These are phyloP conservation scores for Calonectria crousiana DNA, from an alignment of 2,329 filamentous ascomycete genomes.

Conservation along the genomic window DNA sequence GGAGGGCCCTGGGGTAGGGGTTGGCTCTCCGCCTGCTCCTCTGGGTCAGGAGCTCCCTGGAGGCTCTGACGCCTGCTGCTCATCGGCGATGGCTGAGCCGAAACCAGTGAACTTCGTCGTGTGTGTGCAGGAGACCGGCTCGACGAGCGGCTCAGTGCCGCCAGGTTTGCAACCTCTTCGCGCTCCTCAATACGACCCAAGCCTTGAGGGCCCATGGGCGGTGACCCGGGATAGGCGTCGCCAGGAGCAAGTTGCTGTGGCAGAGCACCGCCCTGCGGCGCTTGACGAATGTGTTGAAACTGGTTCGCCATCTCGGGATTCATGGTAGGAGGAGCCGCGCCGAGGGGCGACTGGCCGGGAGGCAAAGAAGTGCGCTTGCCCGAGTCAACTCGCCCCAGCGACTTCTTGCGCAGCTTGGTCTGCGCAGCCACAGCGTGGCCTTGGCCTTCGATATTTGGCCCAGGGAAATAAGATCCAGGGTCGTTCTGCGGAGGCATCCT, in stretches of 20 bases:
- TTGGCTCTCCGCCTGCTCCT: slow-evolving; percentile 22
- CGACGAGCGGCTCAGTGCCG: slow-evolving; percentile 34
- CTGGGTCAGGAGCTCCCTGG: slow-evolving; percentile 20
- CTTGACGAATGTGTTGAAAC: slow-evolving; percentile 32
- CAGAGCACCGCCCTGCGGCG: slow-evolving; percentile 19
- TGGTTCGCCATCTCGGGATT: slow-evolving; percentile 10
- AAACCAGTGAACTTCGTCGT: slow-evolving; percentile 31
- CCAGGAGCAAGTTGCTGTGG: slow-evolving; percentile 11
- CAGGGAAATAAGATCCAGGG: slow-evolving; percentile 36
- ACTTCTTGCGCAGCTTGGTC: slow-evolving; percentile 41
- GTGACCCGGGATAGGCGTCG: background rate
- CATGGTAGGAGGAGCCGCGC: slow-evolving; percentile 11
- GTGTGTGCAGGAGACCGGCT: slow-evolving; percentile 28
- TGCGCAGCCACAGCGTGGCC: slow-evolving; percentile 36
- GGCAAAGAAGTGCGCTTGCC: slow-evolving; percentile 37
- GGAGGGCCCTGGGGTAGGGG: background rate
- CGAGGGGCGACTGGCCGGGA: slow-evolving; percentile 33
- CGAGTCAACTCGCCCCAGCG: slow-evolving; percentile 32
- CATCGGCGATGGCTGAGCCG: slow-evolving; percentile 33
- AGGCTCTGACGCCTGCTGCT: slow-evolving; percentile 38
- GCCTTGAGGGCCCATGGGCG: slow-evolving; percentile 26
- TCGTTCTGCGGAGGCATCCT: slow-evolving; percentile 36
- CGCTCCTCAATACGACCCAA: slow-evolving; percentile 43
- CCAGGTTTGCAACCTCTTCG: slow-evolving; percentile 32
- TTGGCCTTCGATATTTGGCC: slow-evolving; percentile 34